Evolutionary conservation across 805 yeast species (phyloP).

Genomic region (Kuraishia piskuri): DNA sequence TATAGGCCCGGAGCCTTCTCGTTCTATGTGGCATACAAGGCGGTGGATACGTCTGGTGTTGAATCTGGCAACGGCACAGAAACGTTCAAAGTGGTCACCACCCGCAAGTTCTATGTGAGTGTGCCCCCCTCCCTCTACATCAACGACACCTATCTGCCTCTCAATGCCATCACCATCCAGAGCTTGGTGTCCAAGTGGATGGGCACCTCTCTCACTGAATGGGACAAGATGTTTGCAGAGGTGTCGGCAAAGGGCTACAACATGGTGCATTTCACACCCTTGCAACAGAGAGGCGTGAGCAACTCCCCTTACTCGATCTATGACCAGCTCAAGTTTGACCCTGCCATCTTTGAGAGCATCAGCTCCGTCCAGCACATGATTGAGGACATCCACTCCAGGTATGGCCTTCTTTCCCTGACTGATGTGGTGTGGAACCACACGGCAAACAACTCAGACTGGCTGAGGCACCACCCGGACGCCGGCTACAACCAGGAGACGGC

Average conservation of each 20-base stretch:
- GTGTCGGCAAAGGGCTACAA: constrained; percentile 77
- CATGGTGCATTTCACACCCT: constrained; percentile 93
- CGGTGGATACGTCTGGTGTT: constrained; percentile 15
- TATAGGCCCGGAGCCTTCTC: constrained; percentile 72
- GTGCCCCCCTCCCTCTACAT: constrained; percentile 71
- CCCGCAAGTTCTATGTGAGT: constrained; percentile 62
- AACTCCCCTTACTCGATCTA: constrained; percentile 89
- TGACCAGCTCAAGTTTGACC: constrained; percentile 79
- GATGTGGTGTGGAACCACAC: constrained; percentile 95
- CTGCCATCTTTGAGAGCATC: constrained; percentile 45
- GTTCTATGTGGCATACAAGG: constrained; percentile 56
- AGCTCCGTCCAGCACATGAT: constrained; percentile 49
- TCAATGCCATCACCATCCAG: constrained; percentile 75
- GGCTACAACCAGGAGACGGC: constrained; percentile 86
- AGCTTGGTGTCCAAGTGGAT: constrained; percentile 89
- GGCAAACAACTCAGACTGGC: constrained; percentile 84
- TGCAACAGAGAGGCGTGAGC: constrained; percentile 82
- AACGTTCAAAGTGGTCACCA: constrained; percentile 29
- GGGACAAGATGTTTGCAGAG: constrained; percentile 59
- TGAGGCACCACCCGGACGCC: constrained; percentile 77
- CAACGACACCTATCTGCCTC: constrained; percentile 47
- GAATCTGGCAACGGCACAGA: constrained; percentile 2
- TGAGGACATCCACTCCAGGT: constrained; percentile 35
- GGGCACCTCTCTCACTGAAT: constrained; percentile 50
- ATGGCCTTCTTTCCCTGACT: constrained; percentile 68